A percentile compares a stretch with the other conserved stretches of the same genome.
phyloP scores from a whole-genome alignment of 2,329 filamentous ascomycete genomes.

The Trichoderma arundinaceum region DNA sequence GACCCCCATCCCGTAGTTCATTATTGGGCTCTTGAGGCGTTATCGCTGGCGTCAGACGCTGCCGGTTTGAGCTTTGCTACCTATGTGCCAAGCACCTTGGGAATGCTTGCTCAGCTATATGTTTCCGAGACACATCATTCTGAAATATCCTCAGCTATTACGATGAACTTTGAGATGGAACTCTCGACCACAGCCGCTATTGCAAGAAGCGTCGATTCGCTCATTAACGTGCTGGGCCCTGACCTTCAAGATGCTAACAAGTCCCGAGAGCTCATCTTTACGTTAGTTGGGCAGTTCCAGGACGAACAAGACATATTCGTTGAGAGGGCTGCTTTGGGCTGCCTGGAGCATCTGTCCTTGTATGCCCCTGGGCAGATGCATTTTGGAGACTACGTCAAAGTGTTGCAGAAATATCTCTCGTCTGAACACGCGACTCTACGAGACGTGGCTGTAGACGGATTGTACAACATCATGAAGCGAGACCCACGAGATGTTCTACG shows the following conservation, averaged over 20 bases:
- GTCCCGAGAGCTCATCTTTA: conserved; percentile 89
- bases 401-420: conserved; percentile 77
- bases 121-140: conserved; percentile 89
- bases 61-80: conserved; percentile 90
- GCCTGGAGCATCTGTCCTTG: conserved; percentile 87
- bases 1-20: conserved; percentile 95
- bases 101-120: conserved; percentile 93
- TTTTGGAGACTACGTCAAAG: conserved; percentile 80
- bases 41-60: conserved; percentile 86
- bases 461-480: conserved; percentile 95
- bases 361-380: conserved; percentile 90
- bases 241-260: conserved; percentile 93
- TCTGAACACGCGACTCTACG: conserved; percentile 72
- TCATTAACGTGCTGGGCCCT: conserved; percentile 94
- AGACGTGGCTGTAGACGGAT: conserved; percentile 81
- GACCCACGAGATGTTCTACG: conserved; percentile 82
- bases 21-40: conserved; percentile 91
- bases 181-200: conserved; percentile 82
- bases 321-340: conserved; percentile 77
- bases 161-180: conserved; percentile 89
- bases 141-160: conserved; percentile 77
- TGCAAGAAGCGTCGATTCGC: conserved; percentile 87
- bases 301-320: conserved; percentile 73
- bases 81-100: conserved; percentile 87
- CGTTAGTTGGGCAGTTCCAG: conserved; percentile 81